Base-by-base conservation (phyloP, 305 asterid species). In the Rubia peregrina region DNA sequence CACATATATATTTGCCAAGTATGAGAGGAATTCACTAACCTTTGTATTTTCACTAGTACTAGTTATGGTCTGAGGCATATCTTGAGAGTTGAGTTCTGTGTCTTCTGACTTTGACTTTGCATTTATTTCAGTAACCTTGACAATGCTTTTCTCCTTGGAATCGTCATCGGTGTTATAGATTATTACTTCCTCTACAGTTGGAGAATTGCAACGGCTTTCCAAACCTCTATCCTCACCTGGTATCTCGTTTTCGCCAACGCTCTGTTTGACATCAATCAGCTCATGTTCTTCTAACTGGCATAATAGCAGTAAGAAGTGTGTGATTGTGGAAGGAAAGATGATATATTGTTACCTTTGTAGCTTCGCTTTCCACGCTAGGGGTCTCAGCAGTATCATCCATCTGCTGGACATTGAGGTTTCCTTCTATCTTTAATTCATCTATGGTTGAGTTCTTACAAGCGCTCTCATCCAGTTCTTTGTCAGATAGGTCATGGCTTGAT, bases 1-100 rank as follows among this genome's bases (percentile, higher is more conserved):
- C n/a, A n/a, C n/a, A n/a, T n/a, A n/a, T n/a, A n/a, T n/a, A n/a
- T n/a, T n/a, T n/a, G n/a, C n/a, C 1, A 46, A 43, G 62, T 57
- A n/a, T 57, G 65, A 42, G n/a, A 64, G 48, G 46, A 49, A 79
- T 72, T 59, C 55, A 14, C 24, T 46, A 53, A 78, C 84, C 76
- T 69, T 75, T 73, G 71, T 78, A 40, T 69, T 69, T 73, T 77
- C 82, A 80, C 59, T 73, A 78, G 61, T 73, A 48, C 71, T 73
- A 38, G 60, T 74, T 41, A 49, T 61, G 73, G 61, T 70, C 57
- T 21, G 4, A 4, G 70, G 36, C 30, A 67, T 16, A 21, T 42
- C 70, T 10, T 65, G 21, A 19, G 24, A 16, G 36, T 66, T 66
- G 33, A 46, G n/a, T 67, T 12, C 65, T 22, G 41, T 26, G 7